A percentile compares a stretch with the other conserved stretches of the same genome.
Evolutionary conservation across 352 stramenopile species (phyloP).

Genomic region (Globisporangium middletonii): DNA sequence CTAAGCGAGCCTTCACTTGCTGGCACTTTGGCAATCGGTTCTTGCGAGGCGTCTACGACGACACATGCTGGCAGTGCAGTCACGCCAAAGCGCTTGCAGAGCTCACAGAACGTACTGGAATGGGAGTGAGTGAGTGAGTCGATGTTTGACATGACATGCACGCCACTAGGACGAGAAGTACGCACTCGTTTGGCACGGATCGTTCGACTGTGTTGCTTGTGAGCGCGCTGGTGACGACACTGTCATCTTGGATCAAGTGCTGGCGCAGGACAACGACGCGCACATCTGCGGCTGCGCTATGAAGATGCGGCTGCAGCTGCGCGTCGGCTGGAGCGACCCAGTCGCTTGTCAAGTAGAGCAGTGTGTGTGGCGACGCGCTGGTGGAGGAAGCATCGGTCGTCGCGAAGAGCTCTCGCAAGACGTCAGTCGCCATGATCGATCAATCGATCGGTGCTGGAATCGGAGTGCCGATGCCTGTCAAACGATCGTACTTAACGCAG

Average conservation of each 20-base stretch:
- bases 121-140: too few species aligned
- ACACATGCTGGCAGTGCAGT: slow-evolving; percentile 29
- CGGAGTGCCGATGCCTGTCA: too few species aligned
- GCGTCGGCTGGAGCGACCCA: slow-evolving; percentile 33
- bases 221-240: not conserved
- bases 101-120: slow-evolving; percentile 26
- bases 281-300: not conserved
- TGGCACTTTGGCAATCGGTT: too few species aligned
- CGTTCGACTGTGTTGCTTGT: not conserved
- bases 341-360: slow-evolving; percentile 38
- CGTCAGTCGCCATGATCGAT: too few species aligned
- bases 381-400: not conserved
- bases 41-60: slow-evolving; percentile 16
- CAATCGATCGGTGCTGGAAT: too few species aligned
- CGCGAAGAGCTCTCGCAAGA: too few species aligned
- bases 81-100: slow-evolving; percentile 40
- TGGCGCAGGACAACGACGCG: slow-evolving; percentile 21
- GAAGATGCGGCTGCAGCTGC: slow-evolving; percentile 9
- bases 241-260: slow-evolving; percentile 11
- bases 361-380: too few species aligned
- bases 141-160: not conserved
- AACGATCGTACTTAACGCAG: too few species aligned
- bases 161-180: not conserved
- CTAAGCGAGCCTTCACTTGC: too few species aligned
- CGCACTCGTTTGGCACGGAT: slow-evolving; percentile 3